These are phyloP conservation scores for Albizia julibrissin DNA, from an alignment of 306 rosid species.

Conservation along the genomic window DNA sequence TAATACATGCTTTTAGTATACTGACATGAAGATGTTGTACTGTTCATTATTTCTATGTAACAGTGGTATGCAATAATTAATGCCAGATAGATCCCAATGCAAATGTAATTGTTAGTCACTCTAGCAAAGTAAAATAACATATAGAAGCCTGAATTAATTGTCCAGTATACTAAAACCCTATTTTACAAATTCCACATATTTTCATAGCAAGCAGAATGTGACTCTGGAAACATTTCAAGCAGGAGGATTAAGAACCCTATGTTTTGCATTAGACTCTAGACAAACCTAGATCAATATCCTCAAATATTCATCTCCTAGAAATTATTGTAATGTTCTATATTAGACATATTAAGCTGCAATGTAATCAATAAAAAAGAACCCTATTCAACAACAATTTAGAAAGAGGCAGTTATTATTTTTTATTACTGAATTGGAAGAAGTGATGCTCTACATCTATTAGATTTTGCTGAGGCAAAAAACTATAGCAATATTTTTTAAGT, in stretches of 20 bases:
- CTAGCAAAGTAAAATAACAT: constrained; percentile 10
- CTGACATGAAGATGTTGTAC: too few relatives aligned
- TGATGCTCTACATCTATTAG: constrained; percentile 22
- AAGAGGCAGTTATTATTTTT: constrained; percentile 20
- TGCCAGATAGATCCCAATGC: neutral
- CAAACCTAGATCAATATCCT: neutral
- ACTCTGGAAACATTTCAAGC: constrained; percentile 1
- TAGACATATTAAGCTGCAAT: neutral
- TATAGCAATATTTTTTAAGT: neutral
- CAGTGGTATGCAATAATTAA: constrained; percentile 20
- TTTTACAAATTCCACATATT: constrained; percentile 9
- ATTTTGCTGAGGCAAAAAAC: neutral
- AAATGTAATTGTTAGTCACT: constrained; percentile 22
- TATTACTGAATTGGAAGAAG: neutral
- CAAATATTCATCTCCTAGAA: neutral
- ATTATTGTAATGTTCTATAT: neutral
- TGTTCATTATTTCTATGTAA: neutral
- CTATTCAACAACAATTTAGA: constrained; percentile 3
- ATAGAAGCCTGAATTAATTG: constrained; percentile 20
- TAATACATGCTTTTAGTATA: too few relatives aligned
- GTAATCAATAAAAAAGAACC: neutral
- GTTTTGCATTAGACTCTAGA: neutral
- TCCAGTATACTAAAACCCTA: constrained; percentile 17
- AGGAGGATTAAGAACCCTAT: neutral
- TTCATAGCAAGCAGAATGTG: constrained; percentile 1